Conservation (phyloP, 2,329 filamentous ascomycete species). For the Aspergillus phoenicis region DNA sequence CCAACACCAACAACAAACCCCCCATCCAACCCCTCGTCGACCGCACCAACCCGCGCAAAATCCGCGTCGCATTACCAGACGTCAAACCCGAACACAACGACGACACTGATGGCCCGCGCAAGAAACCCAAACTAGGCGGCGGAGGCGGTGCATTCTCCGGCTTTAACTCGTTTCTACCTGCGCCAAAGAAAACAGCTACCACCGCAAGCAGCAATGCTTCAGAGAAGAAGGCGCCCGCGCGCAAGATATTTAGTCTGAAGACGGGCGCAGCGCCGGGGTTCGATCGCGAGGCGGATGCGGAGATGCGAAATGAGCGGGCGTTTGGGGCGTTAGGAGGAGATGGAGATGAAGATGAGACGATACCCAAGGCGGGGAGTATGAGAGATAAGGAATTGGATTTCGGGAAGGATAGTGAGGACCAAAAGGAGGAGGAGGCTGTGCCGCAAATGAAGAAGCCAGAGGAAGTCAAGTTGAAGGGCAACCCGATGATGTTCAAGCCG, state of each 20-base stretch:
- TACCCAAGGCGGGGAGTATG: conserved; percentile 30
- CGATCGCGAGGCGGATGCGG: conserved; percentile 60
- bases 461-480: conserved; percentile 64
- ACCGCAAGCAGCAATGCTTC: conserved; percentile 5
- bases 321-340: conserved; percentile 23
- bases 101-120: conserved; percentile 62
- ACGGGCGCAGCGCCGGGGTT: conserved; percentile 85
- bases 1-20: conserved; percentile 20
- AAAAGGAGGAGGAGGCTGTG: neutral
- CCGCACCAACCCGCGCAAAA: conserved; percentile 78
- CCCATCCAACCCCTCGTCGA: conserved; percentile 78
- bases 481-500: conserved; percentile 85
- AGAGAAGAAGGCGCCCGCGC: conserved; percentile 44
- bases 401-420: neutral
- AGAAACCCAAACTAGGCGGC: conserved; percentile 66
- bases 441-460: conserved; percentile 25
- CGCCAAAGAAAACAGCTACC: conserved; percentile 65
- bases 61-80: conserved; percentile 75
- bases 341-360: conserved; percentile 35
- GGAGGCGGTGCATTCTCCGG: conserved; percentile 72
- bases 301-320: conserved; percentile 34
- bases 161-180: conserved; percentile 83
- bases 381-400: conserved; percentile 15
- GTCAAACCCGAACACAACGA: conserved; percentile 40
- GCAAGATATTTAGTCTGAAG: conserved; percentile 70